phyloP scores from a whole-genome alignment of 345 rosid genomes.

The Sisymbrium irio region DNA sequence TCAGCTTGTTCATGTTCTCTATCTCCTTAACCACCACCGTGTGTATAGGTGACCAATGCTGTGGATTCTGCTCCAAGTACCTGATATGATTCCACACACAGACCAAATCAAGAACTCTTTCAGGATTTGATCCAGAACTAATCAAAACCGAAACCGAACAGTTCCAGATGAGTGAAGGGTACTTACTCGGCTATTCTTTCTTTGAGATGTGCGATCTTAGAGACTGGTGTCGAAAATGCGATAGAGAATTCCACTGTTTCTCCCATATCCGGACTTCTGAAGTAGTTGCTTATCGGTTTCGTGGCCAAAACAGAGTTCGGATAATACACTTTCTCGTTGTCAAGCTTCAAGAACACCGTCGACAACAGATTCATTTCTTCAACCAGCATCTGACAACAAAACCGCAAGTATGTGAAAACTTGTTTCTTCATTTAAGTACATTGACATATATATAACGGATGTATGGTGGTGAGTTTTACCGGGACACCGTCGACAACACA shows the following conservation, averaged over 20 bases:
- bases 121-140: not conserved
- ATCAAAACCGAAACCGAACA: not conserved
- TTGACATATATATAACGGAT: not conserved
- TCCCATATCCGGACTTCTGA: slow-evolving; percentile 82
- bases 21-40: slow-evolving; percentile 59
- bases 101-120: not conserved
- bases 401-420: not conserved
- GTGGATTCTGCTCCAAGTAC: slow-evolving; percentile 64
- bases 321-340: slow-evolving; percentile 72
- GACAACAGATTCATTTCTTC: slow-evolving; percentile 79
- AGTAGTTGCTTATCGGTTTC: slow-evolving; percentile 65
- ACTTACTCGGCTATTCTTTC: slow-evolving; percentile 53
- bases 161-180: not conserved
- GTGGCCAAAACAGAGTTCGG: slow-evolving; percentile 58
- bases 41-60: slow-evolving; percentile 57
- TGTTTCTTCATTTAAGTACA: not conserved
- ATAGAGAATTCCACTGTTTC: slow-evolving; percentile 66
- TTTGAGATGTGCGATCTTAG: slow-evolving; percentile 52
- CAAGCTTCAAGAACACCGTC: slow-evolving; percentile 65
- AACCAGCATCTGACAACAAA: slow-evolving; percentile 59
- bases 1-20: slow-evolving; percentile 69
- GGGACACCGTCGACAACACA: slow-evolving; percentile 77
- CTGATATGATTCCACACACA: slow-evolving; percentile 30
- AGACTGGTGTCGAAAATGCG: slow-evolving; percentile 55
- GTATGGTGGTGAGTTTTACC: slow-evolving; percentile 31